Base-by-base conservation (phyloP, 352 stramenopile genomes). In the Globisporangium spiculum region DNA sequence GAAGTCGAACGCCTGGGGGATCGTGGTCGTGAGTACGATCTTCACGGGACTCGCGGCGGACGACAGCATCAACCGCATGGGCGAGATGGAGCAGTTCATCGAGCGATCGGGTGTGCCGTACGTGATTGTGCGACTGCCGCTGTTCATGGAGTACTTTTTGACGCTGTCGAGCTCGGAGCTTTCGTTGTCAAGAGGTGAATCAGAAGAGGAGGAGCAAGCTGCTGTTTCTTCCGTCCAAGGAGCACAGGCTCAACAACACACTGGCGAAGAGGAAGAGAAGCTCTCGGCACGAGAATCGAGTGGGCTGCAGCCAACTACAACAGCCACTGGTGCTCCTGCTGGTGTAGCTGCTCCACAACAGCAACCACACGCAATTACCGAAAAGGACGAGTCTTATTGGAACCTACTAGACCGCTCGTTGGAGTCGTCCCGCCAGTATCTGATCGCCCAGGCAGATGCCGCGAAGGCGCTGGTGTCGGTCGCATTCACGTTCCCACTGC, bases 71-170 rank as follows among this genome's bases (percentile, higher is more conserved):
- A 85, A 90, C 36, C 75, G 86, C 63, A 73, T 92, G 55, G 75
- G 79, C 50, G 81, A 86, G 54, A 85, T 92, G 63, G 86, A 94
- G 52, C 71, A 71, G 55, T 81, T 78, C 30, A 66, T 94, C 22
- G 87, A 90, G 65, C 74, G 60, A 6, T 88, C 83, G 24, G 82
- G 79, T 1, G 74, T 92, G 56, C 68, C 83, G 46, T 89, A 83
- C 54, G 76, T 73, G 54, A 88, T 92, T 61, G 55, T 92, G 54
- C 80, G 86, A 0, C 67, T 94, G 20, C 86, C 86, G 38, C 44
- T 94, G 36, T 90, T 94, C 32, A 91, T 92, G 75, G 86, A 94
- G 72, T 94, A 92, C 66, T 92, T 94, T 41, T 48, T 90, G 38
- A 74, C 84, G 1, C 70, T 93, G 0, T 81, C 62, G 44, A 71